These are phyloP conservation scores for Verticillium dahliae DNA, from an alignment of 2,329 filamentous ascomycete genomes.

Conservation along the genomic window DNA sequence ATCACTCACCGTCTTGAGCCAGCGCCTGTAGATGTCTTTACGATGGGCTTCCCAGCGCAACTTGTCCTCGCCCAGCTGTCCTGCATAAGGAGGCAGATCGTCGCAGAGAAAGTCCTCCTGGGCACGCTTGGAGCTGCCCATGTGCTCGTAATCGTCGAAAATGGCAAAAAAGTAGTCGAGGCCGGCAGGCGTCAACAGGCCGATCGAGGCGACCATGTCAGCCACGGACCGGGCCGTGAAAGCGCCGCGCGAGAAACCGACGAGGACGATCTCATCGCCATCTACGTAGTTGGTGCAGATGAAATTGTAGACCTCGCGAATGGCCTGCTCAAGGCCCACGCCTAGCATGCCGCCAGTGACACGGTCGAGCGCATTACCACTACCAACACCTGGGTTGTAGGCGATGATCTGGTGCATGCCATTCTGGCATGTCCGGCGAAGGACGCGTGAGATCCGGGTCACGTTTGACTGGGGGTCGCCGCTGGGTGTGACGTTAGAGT, in stretches of 20 bases:
- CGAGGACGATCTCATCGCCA: constrained; percentile 25
- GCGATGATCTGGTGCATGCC: constrained; percentile 27
- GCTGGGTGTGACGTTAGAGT: constrained; percentile 3
- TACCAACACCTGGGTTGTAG: constrained; percentile 28
- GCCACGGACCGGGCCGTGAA: constrained; percentile 29
- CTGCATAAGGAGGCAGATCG: constrained; percentile 15
- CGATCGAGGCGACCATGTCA: constrained; percentile 13
- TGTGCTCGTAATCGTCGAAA: constrained; percentile 13
- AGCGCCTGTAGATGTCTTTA: constrained; percentile 26
- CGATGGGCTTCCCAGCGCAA: constrained; percentile 23
- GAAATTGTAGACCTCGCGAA: constrained; percentile 29
- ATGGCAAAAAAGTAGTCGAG: constrained; percentile 7
- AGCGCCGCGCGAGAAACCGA: constrained; percentile 28
- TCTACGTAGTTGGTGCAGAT: constrained; percentile 26
- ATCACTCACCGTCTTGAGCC: constrained; percentile 24
- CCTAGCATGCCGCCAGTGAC: constrained; percentile 17
- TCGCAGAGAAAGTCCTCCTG: constrained; percentile 16
- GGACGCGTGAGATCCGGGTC: constrained; percentile 21
- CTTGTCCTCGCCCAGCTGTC: constrained; percentile 19
- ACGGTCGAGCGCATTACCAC: constrained; percentile 13
- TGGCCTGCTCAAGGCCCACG: constrained; percentile 17
- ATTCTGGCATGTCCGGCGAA: constrained; percentile 19
- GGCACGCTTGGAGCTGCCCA: constrained; percentile 15
- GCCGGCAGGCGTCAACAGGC: constrained; percentile 9
- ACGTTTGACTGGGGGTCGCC: constrained; percentile 19